A percentile compares a stretch with the other conserved stretches of the same genome.
These are phyloP conservation scores for Saccharomycopsis capsularis DNA, from an alignment of 805 yeast species.

Conservation along the genomic window DNA sequence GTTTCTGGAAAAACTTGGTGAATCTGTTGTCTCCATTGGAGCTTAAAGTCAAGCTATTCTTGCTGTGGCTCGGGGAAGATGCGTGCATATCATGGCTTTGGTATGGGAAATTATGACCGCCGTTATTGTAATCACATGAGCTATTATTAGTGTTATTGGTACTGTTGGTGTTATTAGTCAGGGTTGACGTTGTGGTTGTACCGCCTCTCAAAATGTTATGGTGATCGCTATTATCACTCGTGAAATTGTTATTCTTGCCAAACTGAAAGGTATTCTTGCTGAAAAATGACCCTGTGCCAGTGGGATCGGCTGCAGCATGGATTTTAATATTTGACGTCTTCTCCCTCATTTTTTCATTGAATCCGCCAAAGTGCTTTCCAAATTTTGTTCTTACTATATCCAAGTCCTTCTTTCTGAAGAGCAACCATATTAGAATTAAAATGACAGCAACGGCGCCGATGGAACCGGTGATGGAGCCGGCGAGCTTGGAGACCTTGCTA, in stretches of 20 bases:
- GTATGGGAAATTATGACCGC: background rate
- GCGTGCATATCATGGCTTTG: background rate
- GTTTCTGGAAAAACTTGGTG: background rate
- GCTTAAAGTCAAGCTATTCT: background rate
- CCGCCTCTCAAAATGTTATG: too few species aligned
- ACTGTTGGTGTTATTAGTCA: background rate
- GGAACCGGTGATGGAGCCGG: slow-evolving; percentile 19
- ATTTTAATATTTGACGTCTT: background rate
- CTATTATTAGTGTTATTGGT: background rate
- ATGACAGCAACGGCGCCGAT: slow-evolving; percentile 9
- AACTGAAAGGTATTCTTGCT: background rate
- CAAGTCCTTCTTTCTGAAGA: background rate
- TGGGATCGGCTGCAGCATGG: background rate
- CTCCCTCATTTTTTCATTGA: background rate
- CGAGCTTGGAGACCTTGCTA: slow-evolving; percentile 2
- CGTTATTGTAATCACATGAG: background rate
- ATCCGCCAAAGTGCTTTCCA: background rate
- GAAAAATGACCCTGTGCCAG: background rate
- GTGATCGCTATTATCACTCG: background rate
- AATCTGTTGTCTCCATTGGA: background rate
- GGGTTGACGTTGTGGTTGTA: too few species aligned
- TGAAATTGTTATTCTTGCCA: background rate
- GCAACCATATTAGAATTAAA: slow-evolving; percentile 3
- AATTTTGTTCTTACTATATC: background rate
- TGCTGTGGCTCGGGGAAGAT: background rate